A percentile compares a stretch with the other conserved stretches of the same genome.
These are phyloP conservation scores for Spathaspora sp. DNA, from an alignment of 805 yeast species.

Conservation along the genomic window DNA sequence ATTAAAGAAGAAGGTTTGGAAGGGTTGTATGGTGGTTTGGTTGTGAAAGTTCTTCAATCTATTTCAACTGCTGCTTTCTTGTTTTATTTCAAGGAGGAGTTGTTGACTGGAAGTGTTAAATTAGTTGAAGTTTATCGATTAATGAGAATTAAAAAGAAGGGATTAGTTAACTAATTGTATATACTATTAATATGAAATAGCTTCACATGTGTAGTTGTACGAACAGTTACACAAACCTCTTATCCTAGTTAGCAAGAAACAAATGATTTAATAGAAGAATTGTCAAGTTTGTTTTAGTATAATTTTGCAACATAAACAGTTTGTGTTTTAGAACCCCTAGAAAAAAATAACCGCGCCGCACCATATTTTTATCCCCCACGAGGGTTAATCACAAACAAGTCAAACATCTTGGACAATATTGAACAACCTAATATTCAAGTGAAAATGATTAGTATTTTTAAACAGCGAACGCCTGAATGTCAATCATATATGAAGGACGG, in stretches of 20 bases:
- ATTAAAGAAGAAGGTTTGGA: conserved; percentile 66
- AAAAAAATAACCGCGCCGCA: no score
- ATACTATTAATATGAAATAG: no score
- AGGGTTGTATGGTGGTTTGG: conserved; percentile 79
- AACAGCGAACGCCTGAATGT: conserved; percentile 5
- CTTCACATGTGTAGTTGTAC: no score
- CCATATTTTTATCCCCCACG: neutral
- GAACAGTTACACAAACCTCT: no score
- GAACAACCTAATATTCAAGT: neutral
- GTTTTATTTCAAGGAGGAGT: conserved; percentile 86
- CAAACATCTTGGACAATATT: neutral
- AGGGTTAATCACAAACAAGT: neutral
- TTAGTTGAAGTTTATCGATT: conserved; percentile 43
- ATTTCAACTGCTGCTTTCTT: conserved; percentile 86
- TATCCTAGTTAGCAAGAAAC: no score
- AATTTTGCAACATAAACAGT: no score
- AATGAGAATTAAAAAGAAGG: conserved; percentile 15
- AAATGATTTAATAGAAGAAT: no score
- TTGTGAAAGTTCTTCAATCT: conserved; percentile 76
- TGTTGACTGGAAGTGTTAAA: conserved; percentile 55
- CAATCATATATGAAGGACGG: neutral
- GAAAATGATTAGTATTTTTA: conserved; percentile 14
- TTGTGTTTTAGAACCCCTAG: no score
- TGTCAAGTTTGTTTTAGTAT: no score
- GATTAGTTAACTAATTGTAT: neutral